Evolutionary conservation across 495 filamentous ascomycete genomes (phyloP), one percentile per base, ranked within the genome.

Genomic region (Neurospora sp.): DNA sequence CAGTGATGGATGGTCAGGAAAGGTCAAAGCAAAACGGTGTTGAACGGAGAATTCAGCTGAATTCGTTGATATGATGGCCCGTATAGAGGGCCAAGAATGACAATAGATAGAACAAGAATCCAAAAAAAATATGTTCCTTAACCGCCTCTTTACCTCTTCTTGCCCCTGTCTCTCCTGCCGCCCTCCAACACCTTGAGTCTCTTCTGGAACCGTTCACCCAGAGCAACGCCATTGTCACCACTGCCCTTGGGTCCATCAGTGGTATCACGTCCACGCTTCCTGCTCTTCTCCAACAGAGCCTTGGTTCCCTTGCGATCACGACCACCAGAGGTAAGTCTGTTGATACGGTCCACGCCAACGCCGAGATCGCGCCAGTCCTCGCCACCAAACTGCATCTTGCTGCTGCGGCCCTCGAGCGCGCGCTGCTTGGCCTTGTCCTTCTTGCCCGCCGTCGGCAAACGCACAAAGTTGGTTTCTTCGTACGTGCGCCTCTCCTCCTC

Each of bases 381-480:
- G 22, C 94, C 94, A 69, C 92, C 94, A 81, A 90, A 96, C 70
- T 75, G 86, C 87, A 84, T 85, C 73, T 81, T 81, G 17, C 44
- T 73, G 71, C 78, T 80, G 72, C 83, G 78, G 16, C 80, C 79
- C 65, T 83, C 84, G 37, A 73, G 77, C 73, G 84, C 84, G 27
- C 80, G 81, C 44, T 83, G 83, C 74, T 89, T 87, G 14, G 84
- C 83, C 42, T 82, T 79, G 27, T 95, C 91, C 84, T 93, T 93
- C 86, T 94, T 95, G 79, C 89, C 91, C 77, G 90, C 87, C 79
- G 89, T 90, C 20, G 93, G 93, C 77, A 98, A 84, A 70, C 94
- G 87, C 27, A 93, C 88, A 77, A 96, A 94, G 82, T 97, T 95
- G 73, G 82, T 85, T 83, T 97, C 94, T 83, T 97, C 94, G 80